Evolutionary conservation across 768 basidiomycete species (phyloP).

Genomic region (Saitozyma podzolica): DNA sequence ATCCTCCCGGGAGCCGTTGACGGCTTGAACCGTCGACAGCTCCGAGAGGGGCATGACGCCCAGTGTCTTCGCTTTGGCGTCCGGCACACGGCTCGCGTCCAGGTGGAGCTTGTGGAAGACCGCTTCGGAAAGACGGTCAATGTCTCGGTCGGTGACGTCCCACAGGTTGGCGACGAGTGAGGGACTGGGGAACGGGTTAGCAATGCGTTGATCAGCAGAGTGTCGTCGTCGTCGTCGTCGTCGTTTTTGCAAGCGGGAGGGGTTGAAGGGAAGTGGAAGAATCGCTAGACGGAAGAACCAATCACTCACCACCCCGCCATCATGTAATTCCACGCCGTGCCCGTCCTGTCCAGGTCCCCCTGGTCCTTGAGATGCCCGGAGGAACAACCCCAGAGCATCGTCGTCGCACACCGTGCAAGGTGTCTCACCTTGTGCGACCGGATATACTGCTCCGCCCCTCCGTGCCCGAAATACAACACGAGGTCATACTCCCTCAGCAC

Average conservation of each 20-base stretch:
- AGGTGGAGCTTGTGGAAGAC: slow-evolving; percentile 76
- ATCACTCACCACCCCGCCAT: slow-evolving; percentile 86
- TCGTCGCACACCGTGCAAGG: slow-evolving; percentile 80
- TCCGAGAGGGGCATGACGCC: slow-evolving; percentile 31
- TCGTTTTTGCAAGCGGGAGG: neutral
- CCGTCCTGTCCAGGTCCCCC: slow-evolving; percentile 90
- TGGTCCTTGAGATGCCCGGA: slow-evolving; percentile 83
- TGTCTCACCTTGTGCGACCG: slow-evolving; percentile 81
- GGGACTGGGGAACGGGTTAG: slow-evolving; percentile 60
- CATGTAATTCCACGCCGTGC: slow-evolving; percentile 94
- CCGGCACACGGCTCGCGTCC: slow-evolving; percentile 23
- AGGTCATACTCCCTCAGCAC: slow-evolving; percentile 75
- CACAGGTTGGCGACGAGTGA: slow-evolving; percentile 91
- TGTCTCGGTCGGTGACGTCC: slow-evolving; percentile 98
- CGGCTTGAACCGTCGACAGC: slow-evolving; percentile 68
- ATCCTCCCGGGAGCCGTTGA: slow-evolving; percentile 72
- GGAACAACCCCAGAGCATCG: slow-evolving; percentile 99
- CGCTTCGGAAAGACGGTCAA: slow-evolving; percentile 83
- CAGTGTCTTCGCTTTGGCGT: neutral
- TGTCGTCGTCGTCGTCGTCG: too few relatives aligned
- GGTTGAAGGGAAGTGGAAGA: neutral
- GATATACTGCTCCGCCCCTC: slow-evolving; percentile 91
- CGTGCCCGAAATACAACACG: slow-evolving; percentile 98
- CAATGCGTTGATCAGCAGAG: slow-evolving; percentile 5
- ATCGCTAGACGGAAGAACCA: too few relatives aligned